Base-by-base conservation (phyloP, 202 grass and related monocot genomes). In the Tripidium arundinaceum region DNA sequence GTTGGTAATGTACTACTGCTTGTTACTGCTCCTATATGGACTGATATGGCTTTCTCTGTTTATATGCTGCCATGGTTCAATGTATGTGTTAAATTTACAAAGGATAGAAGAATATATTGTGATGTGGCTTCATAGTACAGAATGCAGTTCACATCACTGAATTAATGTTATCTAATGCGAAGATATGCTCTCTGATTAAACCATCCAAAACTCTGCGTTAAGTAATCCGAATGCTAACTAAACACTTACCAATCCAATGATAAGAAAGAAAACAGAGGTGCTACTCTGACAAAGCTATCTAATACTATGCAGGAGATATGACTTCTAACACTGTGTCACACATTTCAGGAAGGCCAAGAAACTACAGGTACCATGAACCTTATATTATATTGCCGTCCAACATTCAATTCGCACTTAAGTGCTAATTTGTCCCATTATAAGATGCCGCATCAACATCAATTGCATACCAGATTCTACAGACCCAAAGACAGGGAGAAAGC, bases 271-370 rank as follows among this genome's bases (percentile, higher is more conserved):
- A 80, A 62, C 11, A 43, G 2, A 65, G 75, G 6, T 61, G 68
- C 7, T 57, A 61, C 25, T 27, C 33, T 62, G 26, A 72, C 15
- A 66, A 45, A 54, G 3, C 26, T 45, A 70, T 27, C 43, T 4
- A 65, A 43, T 52, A 84, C 34, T 72, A 76, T 39, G 47, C 34
- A 31, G 55, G 21, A 83, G 11, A 36, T 47, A 0, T 47, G 14
- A 78, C 38, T 31, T 63, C 58, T 61, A 57, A 19, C 18, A 34
- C 54, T 45, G 21, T 39, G 21, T 60, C 65, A 41, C 13, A 77
- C 33, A 3, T 72, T 85, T 58, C 10, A 1, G 8, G 12, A 43
- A 88, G 41, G 14, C 39, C 39, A 83, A 67, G 14, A 87, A 39
- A 45, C 54, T 70, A 59, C 1, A 80, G 40, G 47, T 34, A 58